Percentiles rank a stretch among this genome's conserved stretches.
Conservation (phyloP, 352 stramenopile species). For the Phytophthora kernoviae region DNA sequence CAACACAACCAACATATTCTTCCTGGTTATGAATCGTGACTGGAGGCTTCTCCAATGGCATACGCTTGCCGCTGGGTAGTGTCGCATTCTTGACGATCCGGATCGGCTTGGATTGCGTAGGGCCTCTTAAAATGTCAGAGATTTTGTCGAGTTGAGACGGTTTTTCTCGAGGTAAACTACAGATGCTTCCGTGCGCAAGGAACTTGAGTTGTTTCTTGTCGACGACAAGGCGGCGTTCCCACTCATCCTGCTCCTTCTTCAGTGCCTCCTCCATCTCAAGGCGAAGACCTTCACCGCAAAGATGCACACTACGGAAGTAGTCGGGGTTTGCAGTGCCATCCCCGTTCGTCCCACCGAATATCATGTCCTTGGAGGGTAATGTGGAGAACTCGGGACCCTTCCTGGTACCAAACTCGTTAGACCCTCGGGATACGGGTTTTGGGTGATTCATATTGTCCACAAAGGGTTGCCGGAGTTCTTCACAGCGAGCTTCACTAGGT, state of each 20-base stretch:
- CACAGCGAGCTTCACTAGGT: conserved; percentile 76
- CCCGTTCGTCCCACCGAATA: conserved; percentile 87
- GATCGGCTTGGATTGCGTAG: conserved; percentile 63
- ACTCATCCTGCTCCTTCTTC: conserved; percentile 66
- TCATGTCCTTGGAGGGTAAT: conserved; percentile 82
- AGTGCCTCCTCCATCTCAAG: conserved; percentile 78
- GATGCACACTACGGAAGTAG: conserved; percentile 88
- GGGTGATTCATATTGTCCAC: conserved; percentile 83
- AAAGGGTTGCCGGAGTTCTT: conserved; percentile 85
- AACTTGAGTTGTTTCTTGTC: conserved; percentile 88
- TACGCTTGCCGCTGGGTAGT: conserved; percentile 75
- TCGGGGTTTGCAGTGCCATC: conserved; percentile 66
- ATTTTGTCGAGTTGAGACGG: conserved; percentile 81
- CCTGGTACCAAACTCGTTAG: conserved; percentile 6
- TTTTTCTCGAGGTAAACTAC: conserved; percentile 54
- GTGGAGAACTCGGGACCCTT: conserved; percentile 68
- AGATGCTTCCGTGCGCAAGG: conserved; percentile 85
- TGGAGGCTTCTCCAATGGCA: conserved; percentile 60
- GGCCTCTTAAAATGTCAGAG: conserved; percentile 66
- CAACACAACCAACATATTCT: conserved; percentile 56
- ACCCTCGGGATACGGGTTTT: conserved; percentile 58
- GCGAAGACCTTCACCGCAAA: conserved; percentile 80
- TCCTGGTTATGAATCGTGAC: conserved; percentile 78
- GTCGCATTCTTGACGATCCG: conserved; percentile 80
- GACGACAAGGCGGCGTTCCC: conserved; percentile 86